These are phyloP conservation scores for Fusarium protoensiforme DNA, from an alignment of 2,329 filamentous ascomycete genomes.

Conservation along the genomic window DNA sequence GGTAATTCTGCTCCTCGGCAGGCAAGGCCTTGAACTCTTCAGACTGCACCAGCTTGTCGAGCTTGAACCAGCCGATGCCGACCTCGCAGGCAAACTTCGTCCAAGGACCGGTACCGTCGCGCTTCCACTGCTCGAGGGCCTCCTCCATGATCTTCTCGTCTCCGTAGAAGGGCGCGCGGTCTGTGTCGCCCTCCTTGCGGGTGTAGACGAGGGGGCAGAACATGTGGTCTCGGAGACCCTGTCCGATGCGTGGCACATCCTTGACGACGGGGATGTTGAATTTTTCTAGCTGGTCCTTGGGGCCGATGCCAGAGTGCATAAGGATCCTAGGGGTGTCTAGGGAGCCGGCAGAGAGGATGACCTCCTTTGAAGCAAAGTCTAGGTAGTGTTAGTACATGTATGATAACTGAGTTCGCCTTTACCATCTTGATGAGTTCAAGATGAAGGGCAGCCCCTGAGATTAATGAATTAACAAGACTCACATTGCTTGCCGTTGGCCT, in stretches of 20 bases:
- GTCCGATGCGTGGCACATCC: conserved; percentile 51
- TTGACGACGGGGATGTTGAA: conserved; percentile 38
- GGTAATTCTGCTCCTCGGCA: conserved; percentile 52
- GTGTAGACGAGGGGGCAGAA: conserved; percentile 52
- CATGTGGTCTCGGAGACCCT: conserved; percentile 54
- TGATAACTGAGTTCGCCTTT: background rate
- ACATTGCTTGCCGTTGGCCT: conserved; percentile 31
- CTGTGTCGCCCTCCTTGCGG: conserved; percentile 53
- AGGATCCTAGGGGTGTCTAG: conserved; percentile 56
- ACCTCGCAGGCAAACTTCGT: conserved; percentile 52
- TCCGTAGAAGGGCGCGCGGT: conserved; percentile 58
- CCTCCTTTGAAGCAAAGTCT: conserved; percentile 52
- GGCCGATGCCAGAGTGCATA: conserved; percentile 46
- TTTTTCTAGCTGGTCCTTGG: conserved; percentile 20
- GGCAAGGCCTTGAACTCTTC: conserved; percentile 64
- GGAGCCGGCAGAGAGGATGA: conserved; percentile 56
- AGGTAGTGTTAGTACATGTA: background rate
- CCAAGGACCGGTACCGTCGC: conserved; percentile 54
- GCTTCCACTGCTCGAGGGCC: conserved; percentile 60
- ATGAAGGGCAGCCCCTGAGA: background rate
- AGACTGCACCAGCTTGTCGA: conserved; percentile 51
- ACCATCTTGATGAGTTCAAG: background rate
- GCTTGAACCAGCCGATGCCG: conserved; percentile 58
- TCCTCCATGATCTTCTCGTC: conserved; percentile 53
- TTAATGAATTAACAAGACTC: background rate